Evolutionary conservation across 768 basidiomycete species (phyloP).

Genomic region (Lentinula detonsa): DNA sequence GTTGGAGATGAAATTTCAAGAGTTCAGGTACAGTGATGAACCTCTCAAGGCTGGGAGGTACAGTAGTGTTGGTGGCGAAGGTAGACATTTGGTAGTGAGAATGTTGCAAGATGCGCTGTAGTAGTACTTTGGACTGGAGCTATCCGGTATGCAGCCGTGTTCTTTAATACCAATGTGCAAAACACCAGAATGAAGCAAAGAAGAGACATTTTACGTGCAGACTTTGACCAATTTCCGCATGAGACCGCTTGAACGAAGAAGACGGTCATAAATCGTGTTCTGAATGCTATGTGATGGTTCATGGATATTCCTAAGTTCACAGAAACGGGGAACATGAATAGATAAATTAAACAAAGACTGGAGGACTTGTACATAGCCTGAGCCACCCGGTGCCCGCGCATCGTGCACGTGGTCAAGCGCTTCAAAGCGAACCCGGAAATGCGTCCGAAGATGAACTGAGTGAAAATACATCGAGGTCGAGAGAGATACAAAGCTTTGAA

Average conservation of each 20-base stretch:
- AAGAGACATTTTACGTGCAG: background rate
- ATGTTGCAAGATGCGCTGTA: background rate
- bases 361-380: too few species aligned
- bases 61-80: background rate
- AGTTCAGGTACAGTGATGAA: constrained; percentile 23
- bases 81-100: background rate
- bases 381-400: background rate
- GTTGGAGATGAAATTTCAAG: constrained; percentile 25
- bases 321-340: background rate
- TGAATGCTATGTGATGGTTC: background rate
- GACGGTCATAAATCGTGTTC: background rate
- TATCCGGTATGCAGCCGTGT: too few species aligned
- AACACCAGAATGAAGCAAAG: background rate
- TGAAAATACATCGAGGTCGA: background rate
- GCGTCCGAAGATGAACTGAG: background rate
- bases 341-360: background rate
- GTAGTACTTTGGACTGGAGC: too few species aligned
- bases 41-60: background rate
- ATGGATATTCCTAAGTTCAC: background rate
- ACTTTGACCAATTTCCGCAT: background rate
- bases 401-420: background rate
- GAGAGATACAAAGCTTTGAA: background rate
- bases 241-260: background rate
- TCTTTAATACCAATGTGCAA: too few species aligned
- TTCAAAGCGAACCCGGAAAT: background rate